A percentile compares a stretch with the other conserved stretches of the same genome.
phyloP scores from a whole-genome alignment of 2,329 filamentous ascomycete species.

The Trichophyton mentagrophytes region DNA sequence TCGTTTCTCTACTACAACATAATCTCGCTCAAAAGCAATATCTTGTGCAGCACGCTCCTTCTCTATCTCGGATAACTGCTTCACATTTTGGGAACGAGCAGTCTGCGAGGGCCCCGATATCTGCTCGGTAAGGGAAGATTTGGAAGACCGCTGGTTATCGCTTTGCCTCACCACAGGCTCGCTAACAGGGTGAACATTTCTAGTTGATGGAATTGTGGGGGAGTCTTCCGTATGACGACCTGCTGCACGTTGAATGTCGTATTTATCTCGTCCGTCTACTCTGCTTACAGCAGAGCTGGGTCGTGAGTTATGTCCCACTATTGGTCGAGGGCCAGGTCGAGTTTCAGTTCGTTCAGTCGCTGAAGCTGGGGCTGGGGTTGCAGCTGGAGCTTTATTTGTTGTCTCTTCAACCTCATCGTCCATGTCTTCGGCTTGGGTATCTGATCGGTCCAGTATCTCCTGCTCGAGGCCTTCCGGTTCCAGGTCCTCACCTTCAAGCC shows the following conservation, averaged over 20 bases:
- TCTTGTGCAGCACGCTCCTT: conserved; percentile 60
- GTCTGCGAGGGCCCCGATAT: neutral
- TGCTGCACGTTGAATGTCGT: neutral
- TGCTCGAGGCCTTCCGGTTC: neutral
- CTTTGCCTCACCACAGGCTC: neutral
- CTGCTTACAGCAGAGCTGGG: neutral
- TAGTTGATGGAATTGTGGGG: neutral
- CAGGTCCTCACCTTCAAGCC: conserved; percentile 6
- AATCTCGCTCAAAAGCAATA: conserved; percentile 81
- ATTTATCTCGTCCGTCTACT: neutral
- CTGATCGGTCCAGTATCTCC: neutral
- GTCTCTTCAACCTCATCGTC: neutral
- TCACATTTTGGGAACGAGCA: neutral
- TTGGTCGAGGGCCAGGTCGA: neutral
- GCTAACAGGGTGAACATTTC: neutral
- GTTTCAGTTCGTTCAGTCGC: neutral
- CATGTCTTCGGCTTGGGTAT: neutral
- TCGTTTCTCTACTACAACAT: conserved; percentile 88
- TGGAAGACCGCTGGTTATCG: neutral
- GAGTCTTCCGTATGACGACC: neutral
- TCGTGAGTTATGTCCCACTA: neutral
- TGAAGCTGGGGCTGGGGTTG: conserved; percentile 5
- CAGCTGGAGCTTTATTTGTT: conserved; percentile 10
- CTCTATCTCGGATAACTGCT: neutral
- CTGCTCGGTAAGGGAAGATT: neutral